Evolutionary conservation across 2,329 filamentous ascomycete species (phyloP).

Genomic region (Paramyrothecium roridum): DNA sequence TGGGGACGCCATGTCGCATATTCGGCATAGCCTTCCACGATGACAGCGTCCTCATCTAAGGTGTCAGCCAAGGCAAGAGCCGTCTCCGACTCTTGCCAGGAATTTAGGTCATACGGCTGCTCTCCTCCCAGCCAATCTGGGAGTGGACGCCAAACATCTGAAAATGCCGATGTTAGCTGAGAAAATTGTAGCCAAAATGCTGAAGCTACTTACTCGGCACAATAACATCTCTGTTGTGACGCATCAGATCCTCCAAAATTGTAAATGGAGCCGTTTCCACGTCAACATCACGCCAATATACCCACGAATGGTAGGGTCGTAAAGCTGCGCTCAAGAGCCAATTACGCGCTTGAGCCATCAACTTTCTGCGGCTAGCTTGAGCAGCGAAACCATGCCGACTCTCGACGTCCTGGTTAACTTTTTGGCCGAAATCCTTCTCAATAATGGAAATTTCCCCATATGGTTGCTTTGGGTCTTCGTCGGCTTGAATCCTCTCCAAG

Average conservation of each 20-base stretch:
- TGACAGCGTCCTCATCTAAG: constrained; percentile 95
- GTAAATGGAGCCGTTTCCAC: constrained; percentile 97
- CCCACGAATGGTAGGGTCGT: constrained; percentile 95
- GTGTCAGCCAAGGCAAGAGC: constrained; percentile 90
- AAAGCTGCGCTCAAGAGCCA: constrained; percentile 93
- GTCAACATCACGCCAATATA: constrained; percentile 98
- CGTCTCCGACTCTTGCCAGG: constrained; percentile 98
- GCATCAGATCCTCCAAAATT: constrained; percentile 96
- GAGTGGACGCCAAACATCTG: constrained; percentile 96
- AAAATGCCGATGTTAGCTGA: constrained; percentile 18
- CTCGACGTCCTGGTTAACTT: constrained; percentile 96
- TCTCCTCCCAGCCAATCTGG: constrained; percentile 98
- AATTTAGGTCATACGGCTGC: constrained; percentile 97
- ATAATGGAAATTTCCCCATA: constrained; percentile 98
- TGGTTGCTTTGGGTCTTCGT: constrained; percentile 73
- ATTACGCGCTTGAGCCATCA: constrained; percentile 97
- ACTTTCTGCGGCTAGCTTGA: constrained; percentile 87
- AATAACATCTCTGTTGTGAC: constrained; percentile 97
- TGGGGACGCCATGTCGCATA: constrained; percentile 98
- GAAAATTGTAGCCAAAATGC: neutral
- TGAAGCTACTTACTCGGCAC: constrained; percentile 78
- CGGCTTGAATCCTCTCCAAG: constrained; percentile 74
- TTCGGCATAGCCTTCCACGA: constrained; percentile 97
- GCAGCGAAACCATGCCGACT: constrained; percentile 96
- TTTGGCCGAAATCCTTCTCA: constrained; percentile 98